Evolutionary conservation across 2,329 filamentous ascomycete genomes (phyloP), one percentile per base, ranked within the genome.

Genomic region (Elsinoe batatas): DNA sequence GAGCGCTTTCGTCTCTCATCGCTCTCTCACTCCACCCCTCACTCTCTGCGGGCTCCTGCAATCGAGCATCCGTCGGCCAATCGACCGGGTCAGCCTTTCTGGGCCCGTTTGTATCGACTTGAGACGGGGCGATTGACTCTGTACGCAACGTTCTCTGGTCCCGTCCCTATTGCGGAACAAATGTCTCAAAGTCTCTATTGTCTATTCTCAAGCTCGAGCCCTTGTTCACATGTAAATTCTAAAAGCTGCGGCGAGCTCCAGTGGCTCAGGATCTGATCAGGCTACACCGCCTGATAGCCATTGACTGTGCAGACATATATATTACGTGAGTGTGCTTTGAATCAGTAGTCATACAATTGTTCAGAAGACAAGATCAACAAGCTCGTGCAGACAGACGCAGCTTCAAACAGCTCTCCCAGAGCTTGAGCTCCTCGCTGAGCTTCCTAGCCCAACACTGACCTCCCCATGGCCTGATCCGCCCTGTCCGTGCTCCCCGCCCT

Each of bases 101-200:
- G 26, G 4, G 20, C 15, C 51, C 38, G 51, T 54, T 54, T 54
- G 36, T 54, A 54, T 54, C 51, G 36, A 26, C 51, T 54, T 22
- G n/a, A 30, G 26, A 30, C 26, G 26, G 26, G 26, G 26, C 26
- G 8, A 30, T 30, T 30, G 17, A 30, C 22, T 17, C 22, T 46
- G 7, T 26, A 46, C 17, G 22, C 42, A 18, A 8, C 32, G 46
- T 35, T 30, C 26, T 30, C 26, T 30, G 26, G 26, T 44, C 36
- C 36, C 38, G 51, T 54, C 51, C 38, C 22, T 13, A 42, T 42
- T 36, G 11, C 12, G 36, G 17, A 54, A 54, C 18, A 26, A 35
- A 32, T 54, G 36, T 54, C 36, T 44, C 36, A 43, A 2, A 30
- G 13, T 5, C 5, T 42, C 20, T 30, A 42, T 54, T 42, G 51